These are phyloP conservation scores for Alternaria rosae DNA, from an alignment of 2,329 filamentous ascomycete genomes.

Conservation along the genomic window DNA sequence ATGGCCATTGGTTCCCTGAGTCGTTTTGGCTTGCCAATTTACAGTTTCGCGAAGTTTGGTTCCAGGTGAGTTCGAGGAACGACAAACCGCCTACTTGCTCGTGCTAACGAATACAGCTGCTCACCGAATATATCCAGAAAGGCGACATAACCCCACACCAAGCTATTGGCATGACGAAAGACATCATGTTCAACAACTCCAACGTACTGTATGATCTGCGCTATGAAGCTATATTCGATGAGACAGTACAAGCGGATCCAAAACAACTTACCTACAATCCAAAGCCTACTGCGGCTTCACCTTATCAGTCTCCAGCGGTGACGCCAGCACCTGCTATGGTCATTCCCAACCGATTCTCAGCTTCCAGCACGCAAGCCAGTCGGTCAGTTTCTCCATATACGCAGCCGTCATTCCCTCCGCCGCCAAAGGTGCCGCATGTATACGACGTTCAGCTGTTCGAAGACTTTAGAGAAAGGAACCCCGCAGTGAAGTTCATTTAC, in stretches of 20 bases:
- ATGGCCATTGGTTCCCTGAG: constrained; percentile 81
- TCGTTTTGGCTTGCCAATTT: constrained; percentile 76
- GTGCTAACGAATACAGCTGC: constrained; percentile 56
- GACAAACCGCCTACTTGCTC: not conserved
- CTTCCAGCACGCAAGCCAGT: constrained; percentile 9
- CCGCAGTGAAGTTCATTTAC: constrained; percentile 70
- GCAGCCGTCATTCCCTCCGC: constrained; percentile 36
- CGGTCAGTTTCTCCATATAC: constrained; percentile 23
- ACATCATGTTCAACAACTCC: constrained; percentile 78
- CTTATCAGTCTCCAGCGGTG: constrained; percentile 14
- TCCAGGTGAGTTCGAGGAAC: constrained; percentile 60
- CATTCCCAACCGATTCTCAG: constrained; percentile 6
- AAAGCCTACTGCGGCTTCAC: constrained; percentile 29
- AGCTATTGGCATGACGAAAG: constrained; percentile 69
- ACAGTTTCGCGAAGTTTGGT: constrained; percentile 75
- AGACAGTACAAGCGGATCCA: constrained; percentile 26
- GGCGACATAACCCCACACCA: constrained; percentile 68
- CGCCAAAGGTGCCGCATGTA: constrained; percentile 37
- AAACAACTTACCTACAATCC: constrained; percentile 35
- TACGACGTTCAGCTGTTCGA: constrained; percentile 53
- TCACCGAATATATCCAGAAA: constrained; percentile 71
- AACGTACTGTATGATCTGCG: constrained; percentile 75
- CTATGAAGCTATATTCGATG: constrained; percentile 49
- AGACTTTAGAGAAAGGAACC: constrained; percentile 59
- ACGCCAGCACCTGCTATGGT: constrained; percentile 16